A percentile compares a stretch with the other conserved stretches of the same genome.
phyloP scores from a whole-genome alignment of 1,284 basidiomycete species.

The Mixia osmundae region DNA sequence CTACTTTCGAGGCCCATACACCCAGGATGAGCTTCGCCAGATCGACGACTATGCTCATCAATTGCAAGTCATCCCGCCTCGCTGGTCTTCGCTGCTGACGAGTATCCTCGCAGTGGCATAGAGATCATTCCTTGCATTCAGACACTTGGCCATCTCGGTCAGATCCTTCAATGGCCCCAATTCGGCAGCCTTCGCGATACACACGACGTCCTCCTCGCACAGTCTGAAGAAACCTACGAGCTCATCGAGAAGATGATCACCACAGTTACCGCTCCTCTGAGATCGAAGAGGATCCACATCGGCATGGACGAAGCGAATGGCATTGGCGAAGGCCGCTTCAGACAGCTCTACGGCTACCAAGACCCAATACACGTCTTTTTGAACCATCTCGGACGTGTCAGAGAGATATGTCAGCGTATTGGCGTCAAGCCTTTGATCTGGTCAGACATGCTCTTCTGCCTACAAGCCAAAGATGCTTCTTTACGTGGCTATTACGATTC shows the following conservation, averaged over 20 bases:
- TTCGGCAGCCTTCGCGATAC: conserved; percentile 22
- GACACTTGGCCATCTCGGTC: conserved; percentile 23
- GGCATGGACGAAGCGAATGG: conserved; percentile 23
- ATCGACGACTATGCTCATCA: conserved; percentile 22
- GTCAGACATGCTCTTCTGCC: conserved; percentile 24
- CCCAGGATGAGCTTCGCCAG: conserved; percentile 16
- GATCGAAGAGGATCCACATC: conserved; percentile 20
- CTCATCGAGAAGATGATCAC: conserved; percentile 21
- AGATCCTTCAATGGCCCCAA: conserved; percentile 24
- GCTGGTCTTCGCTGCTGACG: neutral
- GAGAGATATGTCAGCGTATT: conserved; percentile 17
- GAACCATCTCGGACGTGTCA: conserved; percentile 19
- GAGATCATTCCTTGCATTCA: conserved; percentile 20
- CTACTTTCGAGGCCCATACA: conserved; percentile 13
- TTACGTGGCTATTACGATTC: conserved; percentile 22
- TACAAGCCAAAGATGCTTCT: conserved; percentile 21
- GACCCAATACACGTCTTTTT: conserved; percentile 18
- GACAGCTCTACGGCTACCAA: conserved; percentile 20
- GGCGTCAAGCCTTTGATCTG: conserved; percentile 23
- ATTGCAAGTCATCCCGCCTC: neutral
- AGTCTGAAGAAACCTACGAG: conserved; percentile 19
- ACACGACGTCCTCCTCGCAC: conserved; percentile 21
- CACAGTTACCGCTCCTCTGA: conserved; percentile 19
- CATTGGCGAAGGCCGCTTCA: conserved; percentile 21
- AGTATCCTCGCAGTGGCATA: conserved; percentile 12